These are phyloP conservation scores for Diplodia scrobiculata DNA, from an alignment of 2,329 filamentous ascomycete species.

Conservation along the genomic window DNA sequence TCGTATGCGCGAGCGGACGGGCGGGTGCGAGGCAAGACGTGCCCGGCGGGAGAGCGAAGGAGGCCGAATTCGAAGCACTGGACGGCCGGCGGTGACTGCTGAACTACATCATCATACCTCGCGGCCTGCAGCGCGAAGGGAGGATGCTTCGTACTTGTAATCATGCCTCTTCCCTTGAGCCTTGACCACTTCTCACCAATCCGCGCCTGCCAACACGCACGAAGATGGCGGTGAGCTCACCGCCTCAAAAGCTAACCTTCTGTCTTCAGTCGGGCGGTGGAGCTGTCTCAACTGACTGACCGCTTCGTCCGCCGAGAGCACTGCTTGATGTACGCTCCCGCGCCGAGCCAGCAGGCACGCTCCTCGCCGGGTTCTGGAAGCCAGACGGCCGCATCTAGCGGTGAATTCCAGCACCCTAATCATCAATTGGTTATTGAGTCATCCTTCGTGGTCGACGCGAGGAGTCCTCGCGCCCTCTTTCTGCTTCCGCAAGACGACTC, in stretches of 20 bases:
- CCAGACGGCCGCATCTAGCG: not conserved
- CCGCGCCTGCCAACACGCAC: conserved; percentile 5
- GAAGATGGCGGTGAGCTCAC: conserved; percentile 8
- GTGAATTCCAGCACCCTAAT: not conserved
- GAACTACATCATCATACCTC: not conserved
- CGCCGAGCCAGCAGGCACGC: conserved; percentile 8
- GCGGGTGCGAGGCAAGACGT: not conserved
- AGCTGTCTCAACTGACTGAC: conserved; percentile 22
- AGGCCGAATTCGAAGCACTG: conserved; percentile 7
- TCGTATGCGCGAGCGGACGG: not conserved
- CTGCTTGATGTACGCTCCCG: conserved; percentile 15
- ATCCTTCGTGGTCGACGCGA: not conserved
- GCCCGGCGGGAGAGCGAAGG: not conserved
- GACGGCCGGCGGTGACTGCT: not conserved
- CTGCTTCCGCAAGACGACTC: not conserved
- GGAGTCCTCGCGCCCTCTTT: not conserved
- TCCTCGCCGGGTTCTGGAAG: conserved; percentile 6
- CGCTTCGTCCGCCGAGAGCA: conserved; percentile 16
- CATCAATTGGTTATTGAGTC: not conserved
- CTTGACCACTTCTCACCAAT: conserved; percentile 20
- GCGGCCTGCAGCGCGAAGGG: conserved; percentile 15
- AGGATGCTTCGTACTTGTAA: conserved; percentile 27
- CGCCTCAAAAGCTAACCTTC: not conserved
- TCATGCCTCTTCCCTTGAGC: conserved; percentile 26
- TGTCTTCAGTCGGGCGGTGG: conserved; percentile 9